These are phyloP conservation scores for Aspergillus hiratsukae DNA, from an alignment of 2,329 filamentous ascomycete genomes.

Conservation along the genomic window DNA sequence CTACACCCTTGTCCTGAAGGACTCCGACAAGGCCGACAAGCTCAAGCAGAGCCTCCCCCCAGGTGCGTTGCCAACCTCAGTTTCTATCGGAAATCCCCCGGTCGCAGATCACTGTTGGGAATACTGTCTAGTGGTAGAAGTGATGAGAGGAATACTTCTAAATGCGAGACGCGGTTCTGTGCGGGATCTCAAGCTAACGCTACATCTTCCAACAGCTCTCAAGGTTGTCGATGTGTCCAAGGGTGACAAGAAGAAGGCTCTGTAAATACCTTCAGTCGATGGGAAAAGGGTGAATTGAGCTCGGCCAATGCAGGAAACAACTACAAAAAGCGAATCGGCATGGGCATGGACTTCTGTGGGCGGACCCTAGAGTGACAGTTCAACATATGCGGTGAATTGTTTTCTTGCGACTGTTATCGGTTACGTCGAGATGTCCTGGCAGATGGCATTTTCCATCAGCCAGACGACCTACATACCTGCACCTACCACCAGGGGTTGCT, in stretches of 20 bases:
- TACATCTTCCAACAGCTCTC: slow-evolving; percentile 30
- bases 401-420: slow-evolving; percentile 25
- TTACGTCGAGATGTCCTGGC: slow-evolving; percentile 11
- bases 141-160: not conserved
- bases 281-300: slow-evolving; percentile 20
- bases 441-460: slow-evolving; percentile 14
- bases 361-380: slow-evolving; percentile 24
- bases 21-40: slow-evolving; percentile 99
- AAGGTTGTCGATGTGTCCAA: slow-evolving; percentile 45
- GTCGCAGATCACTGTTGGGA: not conserved
- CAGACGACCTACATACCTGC: slow-evolving; percentile 30
- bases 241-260: slow-evolving; percentile 43
- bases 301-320: slow-evolving; percentile 26
- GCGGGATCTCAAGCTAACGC: slow-evolving; percentile 17
- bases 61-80: slow-evolving; percentile 59
- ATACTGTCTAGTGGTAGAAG: not conserved
- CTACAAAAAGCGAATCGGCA: slow-evolving; percentile 24
- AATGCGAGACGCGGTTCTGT: not conserved
- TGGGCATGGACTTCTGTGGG: slow-evolving; percentile 27
- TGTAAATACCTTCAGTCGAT: slow-evolving; percentile 32
- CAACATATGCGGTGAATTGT: slow-evolving; percentile 7
- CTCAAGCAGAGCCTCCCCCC: slow-evolving; percentile 98
- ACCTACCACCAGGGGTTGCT: slow-evolving; percentile 21
- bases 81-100: not conserved
- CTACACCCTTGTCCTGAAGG: slow-evolving; percentile 98